Conservation (phyloP, 768 basidiomycete genomes). For the Pleurotus eryngii region DNA sequence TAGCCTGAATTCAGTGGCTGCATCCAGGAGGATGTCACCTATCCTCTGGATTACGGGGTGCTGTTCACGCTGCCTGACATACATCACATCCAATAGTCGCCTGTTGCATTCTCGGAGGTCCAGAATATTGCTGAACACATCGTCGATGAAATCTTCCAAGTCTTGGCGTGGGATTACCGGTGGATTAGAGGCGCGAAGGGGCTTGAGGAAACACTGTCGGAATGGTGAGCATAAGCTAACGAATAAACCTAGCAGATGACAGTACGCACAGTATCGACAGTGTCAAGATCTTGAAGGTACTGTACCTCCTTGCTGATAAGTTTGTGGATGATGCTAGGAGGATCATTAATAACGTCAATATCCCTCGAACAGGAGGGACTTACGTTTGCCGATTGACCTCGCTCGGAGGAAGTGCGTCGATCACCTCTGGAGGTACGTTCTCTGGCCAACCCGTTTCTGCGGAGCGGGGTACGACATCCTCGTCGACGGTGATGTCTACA, state of each 20-base stretch:
- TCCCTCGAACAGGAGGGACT: constrained; percentile 9
- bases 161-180: constrained; percentile 43
- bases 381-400: constrained; percentile 83
- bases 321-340: constrained; percentile 72
- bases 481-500: constrained; percentile 25
- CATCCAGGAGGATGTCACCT: constrained; percentile 85
- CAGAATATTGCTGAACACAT: constrained; percentile 86
- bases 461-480: constrained; percentile 23
- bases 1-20: constrained; percentile 82
- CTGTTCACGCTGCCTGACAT: constrained; percentile 84
- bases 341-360: background rate
- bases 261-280: constrained; percentile 60
- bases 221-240: background rate
- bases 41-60: constrained; percentile 78
- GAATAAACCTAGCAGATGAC: background rate
- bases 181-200: constrained; percentile 43
- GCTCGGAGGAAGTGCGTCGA: constrained; percentile 57
- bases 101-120: constrained; percentile 84
- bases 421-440: constrained; percentile 37
- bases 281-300: constrained; percentile 83
- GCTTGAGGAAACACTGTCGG: constrained; percentile 35
- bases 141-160: constrained; percentile 82
- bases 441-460: constrained; percentile 40
- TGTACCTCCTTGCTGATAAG: constrained; percentile 87
- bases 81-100: constrained; percentile 80